Percentiles rank a stretch among this genome's conserved stretches.
Conservation (phyloP, 1,284 basidiomycete genomes). For the Coriolopsis trogii region DNA sequence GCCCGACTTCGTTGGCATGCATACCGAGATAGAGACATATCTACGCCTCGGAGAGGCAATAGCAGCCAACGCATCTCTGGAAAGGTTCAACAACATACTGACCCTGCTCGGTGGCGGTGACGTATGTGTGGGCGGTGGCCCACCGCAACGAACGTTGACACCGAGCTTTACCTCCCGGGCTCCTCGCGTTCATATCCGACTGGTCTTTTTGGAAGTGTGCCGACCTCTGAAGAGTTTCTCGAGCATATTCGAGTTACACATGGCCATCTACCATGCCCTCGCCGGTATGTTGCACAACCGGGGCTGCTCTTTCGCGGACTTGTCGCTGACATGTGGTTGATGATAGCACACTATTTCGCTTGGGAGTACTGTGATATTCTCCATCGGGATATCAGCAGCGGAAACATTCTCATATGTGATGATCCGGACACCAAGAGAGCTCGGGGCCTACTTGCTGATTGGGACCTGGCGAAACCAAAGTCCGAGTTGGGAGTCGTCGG, state of each 20-base stretch:
- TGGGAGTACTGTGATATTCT: neutral
- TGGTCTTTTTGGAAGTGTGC: conserved; percentile 10
- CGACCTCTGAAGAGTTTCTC: conserved; percentile 3
- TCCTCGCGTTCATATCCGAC: conserved; percentile 1
- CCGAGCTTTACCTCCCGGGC: neutral
- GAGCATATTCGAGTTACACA: neutral
- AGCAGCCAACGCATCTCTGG: neutral
- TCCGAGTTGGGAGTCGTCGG: too few relatives aligned
- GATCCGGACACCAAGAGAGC: neutral
- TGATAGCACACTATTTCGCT: conserved; percentile 3
- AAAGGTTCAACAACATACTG: conserved; percentile 1
- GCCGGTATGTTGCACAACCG: conserved; percentile 1
- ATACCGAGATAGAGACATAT: neutral
- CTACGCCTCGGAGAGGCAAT: neutral
- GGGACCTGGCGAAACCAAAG: neutral
- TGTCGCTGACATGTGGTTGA: neutral
- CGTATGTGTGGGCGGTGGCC: neutral
- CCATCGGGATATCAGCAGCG: conserved; percentile 6
- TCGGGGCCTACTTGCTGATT: neutral
- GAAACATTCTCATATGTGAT: conserved; percentile 3
- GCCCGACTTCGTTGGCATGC: neutral
- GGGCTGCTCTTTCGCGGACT: too few relatives aligned
- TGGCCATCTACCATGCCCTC: conserved; percentile 1
- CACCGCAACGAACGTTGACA: neutral
- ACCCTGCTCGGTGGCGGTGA: conserved; percentile 8